These are phyloP conservation scores for Aspergillus hancockii DNA, from an alignment of 495 filamentous ascomycete genomes.

Conservation along the genomic window DNA sequence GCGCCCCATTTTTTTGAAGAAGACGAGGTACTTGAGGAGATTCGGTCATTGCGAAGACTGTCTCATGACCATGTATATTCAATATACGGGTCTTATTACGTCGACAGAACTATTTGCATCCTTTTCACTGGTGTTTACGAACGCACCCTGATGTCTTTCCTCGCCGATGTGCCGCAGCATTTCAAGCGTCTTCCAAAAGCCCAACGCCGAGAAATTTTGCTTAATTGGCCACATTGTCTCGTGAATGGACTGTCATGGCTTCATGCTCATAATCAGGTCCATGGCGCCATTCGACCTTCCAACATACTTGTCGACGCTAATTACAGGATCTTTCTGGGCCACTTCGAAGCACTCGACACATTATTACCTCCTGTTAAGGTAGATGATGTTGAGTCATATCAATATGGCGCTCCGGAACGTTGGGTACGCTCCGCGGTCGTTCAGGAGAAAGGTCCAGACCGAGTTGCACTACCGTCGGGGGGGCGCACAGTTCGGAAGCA, in stretches of 20 bases:
- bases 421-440: conserved; percentile 51
- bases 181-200: conserved; percentile 75
- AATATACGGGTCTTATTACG: conserved; percentile 77
- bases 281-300: conserved; percentile 82
- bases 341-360: conserved; percentile 66
- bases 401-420: conserved; percentile 84
- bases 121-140: conserved; percentile 77
- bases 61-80: conserved; percentile 81
- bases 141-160: conserved; percentile 73
- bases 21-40: conserved; percentile 69
- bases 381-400: conserved; percentile 78
- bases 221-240: conserved; percentile 90
- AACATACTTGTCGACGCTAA: conserved; percentile 74
- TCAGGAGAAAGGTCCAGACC: conserved; percentile 31
- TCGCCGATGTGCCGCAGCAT: conserved; percentile 63
- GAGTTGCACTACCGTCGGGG: conserved; percentile 44
- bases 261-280: conserved; percentile 69
- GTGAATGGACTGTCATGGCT: conserved; percentile 74
- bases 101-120: conserved; percentile 69
- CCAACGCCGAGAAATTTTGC: conserved; percentile 64
- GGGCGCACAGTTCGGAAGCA: conserved; percentile 46
- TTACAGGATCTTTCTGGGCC: conserved; percentile 72
- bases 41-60: conserved; percentile 62
- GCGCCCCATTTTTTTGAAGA: conserved; percentile 58
- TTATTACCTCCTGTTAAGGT: conserved; percentile 51